Conservation (phyloP, 208 protist genomes). For the Herpetomonas tarakana region DNA sequence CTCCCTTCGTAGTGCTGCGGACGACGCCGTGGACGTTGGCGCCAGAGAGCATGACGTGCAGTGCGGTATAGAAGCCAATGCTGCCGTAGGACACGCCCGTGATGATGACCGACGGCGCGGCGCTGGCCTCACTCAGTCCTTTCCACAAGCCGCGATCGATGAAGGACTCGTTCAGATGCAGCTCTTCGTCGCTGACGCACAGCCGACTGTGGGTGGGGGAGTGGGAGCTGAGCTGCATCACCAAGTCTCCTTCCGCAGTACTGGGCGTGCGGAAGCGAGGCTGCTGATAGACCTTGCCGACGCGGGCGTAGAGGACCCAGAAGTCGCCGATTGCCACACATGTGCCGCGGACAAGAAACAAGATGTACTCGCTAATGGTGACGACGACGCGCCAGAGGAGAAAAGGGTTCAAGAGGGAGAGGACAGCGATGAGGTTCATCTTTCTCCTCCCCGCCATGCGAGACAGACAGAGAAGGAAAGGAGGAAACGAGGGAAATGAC, state of each 20-base stretch:
- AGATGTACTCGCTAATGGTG: constrained; percentile 14
- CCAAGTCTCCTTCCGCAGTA: constrained; percentile 45
- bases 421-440: background rate
- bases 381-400: background rate
- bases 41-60: constrained; percentile 61
- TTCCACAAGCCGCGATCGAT: constrained; percentile 60
- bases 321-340: constrained; percentile 49
- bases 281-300: constrained; percentile 41
- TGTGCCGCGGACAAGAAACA: constrained; percentile 50
- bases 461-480: background rate
- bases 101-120: constrained; percentile 53
- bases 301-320: constrained; percentile 54
- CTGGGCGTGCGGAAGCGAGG: constrained; percentile 35
- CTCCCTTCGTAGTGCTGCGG: constrained; percentile 21
- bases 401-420: background rate
- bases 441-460: background rate
- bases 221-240: constrained; percentile 59
- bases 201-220: constrained; percentile 42
- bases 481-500: background rate
- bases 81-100: constrained; percentile 58
- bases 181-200: constrained; percentile 30
- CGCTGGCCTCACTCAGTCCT: constrained; percentile 24
- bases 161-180: constrained; percentile 51
- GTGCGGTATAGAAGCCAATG: constrained; percentile 70
- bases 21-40: constrained; percentile 70